Evolutionary conservation across 179 eudicot genomes (phyloP).

Genomic region (Amaranthus tricolor): DNA sequence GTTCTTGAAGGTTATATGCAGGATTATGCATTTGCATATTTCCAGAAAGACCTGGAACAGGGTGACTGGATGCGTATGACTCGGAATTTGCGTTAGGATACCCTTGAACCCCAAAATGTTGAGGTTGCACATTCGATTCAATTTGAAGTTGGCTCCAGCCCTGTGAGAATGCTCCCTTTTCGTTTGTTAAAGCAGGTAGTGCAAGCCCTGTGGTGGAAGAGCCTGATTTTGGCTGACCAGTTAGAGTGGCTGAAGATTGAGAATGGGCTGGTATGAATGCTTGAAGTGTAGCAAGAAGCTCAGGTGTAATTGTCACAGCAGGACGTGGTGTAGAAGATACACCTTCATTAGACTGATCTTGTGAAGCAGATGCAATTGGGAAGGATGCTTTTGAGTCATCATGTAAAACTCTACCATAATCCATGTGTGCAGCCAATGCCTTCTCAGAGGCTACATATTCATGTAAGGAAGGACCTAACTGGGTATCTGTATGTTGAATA

Average conservation of each 20-base stretch:
- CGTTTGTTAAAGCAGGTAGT: constrained; percentile 25
- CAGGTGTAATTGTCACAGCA: constrained; percentile 71
- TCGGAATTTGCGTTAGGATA: constrained; percentile 41
- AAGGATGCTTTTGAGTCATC: constrained; percentile 35
- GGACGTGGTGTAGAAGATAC: constrained; percentile 43
- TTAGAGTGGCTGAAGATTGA: constrained; percentile 41
- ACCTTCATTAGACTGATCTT: constrained; percentile 30
- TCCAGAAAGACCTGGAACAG: constrained; percentile 27
- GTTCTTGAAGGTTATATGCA: constrained; percentile 37
- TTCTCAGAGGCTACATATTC: constrained; percentile 43
- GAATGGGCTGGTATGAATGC: constrained; percentile 57
- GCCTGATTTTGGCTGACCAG: constrained; percentile 34
- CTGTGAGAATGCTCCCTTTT: constrained; percentile 31
- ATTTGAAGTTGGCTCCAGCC: constrained; percentile 51
- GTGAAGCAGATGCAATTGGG: constrained; percentile 36
- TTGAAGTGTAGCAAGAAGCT: constrained; percentile 83
- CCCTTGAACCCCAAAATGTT: constrained; percentile 45
- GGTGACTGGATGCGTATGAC: constrained; percentile 32
- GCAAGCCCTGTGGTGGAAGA: constrained; percentile 32
- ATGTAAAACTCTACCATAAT: constrained; percentile 36
- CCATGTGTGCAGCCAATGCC: constrained; percentile 35
- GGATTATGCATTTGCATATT: constrained; percentile 47
- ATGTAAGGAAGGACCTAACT: constrained; percentile 32
- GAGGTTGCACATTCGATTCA: constrained; percentile 42
- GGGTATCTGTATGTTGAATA: constrained; percentile 39